Percentiles rank a stretch among this genome's conserved stretches.
phyloP scores from a whole-genome alignment of 441 rosid genomes.

The Syzygium syzygioides region DNA sequence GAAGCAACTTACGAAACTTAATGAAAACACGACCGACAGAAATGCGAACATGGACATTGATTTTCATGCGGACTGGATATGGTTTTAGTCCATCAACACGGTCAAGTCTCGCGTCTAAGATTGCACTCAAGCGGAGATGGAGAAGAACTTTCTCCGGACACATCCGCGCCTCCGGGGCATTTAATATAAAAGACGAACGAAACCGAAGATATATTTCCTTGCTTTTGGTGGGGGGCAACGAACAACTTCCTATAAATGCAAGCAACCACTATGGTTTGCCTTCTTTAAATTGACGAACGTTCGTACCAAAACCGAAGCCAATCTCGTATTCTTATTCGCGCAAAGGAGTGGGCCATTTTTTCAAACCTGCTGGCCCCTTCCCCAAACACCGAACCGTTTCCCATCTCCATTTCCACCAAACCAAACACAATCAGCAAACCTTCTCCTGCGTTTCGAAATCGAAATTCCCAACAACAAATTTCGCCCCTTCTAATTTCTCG shows the following conservation, averaged over 20 bases:
- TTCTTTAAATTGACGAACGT: background rate
- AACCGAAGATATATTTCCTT: background rate
- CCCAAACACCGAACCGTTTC: background rate
- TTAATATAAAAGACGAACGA: background rate
- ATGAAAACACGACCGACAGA: background rate
- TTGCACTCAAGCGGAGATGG: background rate
- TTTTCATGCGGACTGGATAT: background rate
- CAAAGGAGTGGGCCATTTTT: background rate
- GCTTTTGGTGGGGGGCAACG: background rate
- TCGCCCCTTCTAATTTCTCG: background rate
- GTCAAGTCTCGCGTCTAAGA: background rate
- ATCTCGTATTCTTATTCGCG: background rate
- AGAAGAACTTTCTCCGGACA: background rate
- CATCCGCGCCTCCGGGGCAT: background rate
- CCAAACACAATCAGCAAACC: background rate
- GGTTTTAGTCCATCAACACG: background rate
- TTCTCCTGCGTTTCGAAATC: background rate
- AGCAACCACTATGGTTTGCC: background rate
- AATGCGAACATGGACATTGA: background rate
- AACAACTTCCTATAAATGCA: background rate
- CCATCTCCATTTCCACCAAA: background rate
- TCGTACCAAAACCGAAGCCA: background rate
- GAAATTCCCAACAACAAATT: background rate
- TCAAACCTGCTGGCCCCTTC: background rate
- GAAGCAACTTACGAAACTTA: background rate